A percentile compares a stretch with the other conserved stretches of the same genome.
phyloP scores from a whole-genome alignment of 2,329 filamentous ascomycete species.

The Monosporascus sp. region DNA sequence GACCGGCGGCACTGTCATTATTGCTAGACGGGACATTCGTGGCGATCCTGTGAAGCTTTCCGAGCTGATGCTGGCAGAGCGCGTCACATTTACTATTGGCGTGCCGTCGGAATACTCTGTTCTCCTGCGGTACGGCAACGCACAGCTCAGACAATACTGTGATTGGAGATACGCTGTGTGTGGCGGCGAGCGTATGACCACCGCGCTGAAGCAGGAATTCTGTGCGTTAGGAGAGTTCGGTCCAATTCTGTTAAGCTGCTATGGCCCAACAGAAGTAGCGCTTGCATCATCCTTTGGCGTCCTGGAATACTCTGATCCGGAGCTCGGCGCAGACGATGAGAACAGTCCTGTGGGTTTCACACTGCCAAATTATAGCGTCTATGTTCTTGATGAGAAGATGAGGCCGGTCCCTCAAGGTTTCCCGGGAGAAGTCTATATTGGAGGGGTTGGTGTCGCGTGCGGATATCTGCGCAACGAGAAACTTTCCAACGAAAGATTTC shows the following conservation, averaged over 20 bases:
- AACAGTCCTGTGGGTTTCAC: conserved; percentile 1
- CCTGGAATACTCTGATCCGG: background rate
- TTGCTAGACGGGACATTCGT: conserved; percentile 22
- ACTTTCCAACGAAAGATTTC: conserved; percentile 16
- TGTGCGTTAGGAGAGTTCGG: background rate
- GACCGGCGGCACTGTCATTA: conserved; percentile 25
- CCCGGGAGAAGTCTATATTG: conserved; percentile 13
- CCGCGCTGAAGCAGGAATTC: background rate
- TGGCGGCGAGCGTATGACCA: conserved; percentile 27
- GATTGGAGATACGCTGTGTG: conserved; percentile 25
- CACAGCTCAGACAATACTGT: conserved; percentile 9
- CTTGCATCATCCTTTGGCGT: background rate
- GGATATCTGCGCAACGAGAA: conserved; percentile 28
- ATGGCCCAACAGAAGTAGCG: background rate
- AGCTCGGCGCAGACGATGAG: too few species aligned
- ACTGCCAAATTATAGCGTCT: conserved; percentile 3
- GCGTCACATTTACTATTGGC: conserved; percentile 27
- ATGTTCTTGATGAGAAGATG: conserved; percentile 2
- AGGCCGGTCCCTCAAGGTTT: conserved; percentile 5
- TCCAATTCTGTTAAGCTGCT: background rate
- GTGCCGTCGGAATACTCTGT: conserved; percentile 32
- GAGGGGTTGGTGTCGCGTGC: conserved; percentile 6
- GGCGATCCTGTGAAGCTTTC: conserved; percentile 28
- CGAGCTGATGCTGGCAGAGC: conserved; percentile 22
- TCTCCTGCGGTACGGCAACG: conserved; percentile 9